phyloP scores from a whole-genome alignment of 257 asterid species.

The Nemophila menziesii region DNA sequence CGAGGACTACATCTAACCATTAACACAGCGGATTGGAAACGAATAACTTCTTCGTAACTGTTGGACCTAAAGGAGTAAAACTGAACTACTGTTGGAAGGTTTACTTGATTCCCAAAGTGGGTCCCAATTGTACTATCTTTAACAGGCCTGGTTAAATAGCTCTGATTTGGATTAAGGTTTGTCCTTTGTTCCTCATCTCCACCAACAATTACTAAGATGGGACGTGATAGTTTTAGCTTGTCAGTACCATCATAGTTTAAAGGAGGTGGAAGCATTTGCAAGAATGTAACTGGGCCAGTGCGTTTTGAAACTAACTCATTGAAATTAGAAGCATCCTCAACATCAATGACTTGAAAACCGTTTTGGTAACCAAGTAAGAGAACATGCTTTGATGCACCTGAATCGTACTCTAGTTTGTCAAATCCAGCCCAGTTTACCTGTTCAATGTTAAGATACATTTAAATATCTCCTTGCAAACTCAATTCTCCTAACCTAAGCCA shows the following conservation, averaged over 20 bases:
- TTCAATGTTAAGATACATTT: constrained; percentile 5
- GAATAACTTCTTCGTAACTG: constrained; percentile 44
- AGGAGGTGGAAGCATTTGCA: constrained; percentile 61
- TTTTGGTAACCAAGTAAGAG: constrained; percentile 54
- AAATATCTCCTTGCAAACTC: background rate
- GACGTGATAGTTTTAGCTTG: constrained; percentile 32
- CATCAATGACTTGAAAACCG: constrained; percentile 70
- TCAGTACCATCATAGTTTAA: constrained; percentile 27
- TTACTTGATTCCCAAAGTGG: constrained; percentile 24
- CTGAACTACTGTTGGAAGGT: constrained; percentile 48
- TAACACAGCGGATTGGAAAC: constrained; percentile 51
- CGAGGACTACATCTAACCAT: constrained; percentile 62
- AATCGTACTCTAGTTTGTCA: constrained; percentile 47
- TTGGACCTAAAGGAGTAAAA: constrained; percentile 56
- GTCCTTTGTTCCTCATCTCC: constrained; percentile 39
- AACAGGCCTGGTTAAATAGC: background rate
- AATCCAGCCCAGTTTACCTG: constrained; percentile 82
- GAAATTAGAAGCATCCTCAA: constrained; percentile 59
- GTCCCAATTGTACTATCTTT: constrained; percentile 18
- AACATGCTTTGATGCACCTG: constrained; percentile 32
- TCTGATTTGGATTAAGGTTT: constrained; percentile 14
- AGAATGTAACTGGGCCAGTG: constrained; percentile 59
- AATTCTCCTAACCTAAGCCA: background rate
- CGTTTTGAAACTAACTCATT: constrained; percentile 62
- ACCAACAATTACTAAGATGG: constrained; percentile 48